phyloP scores from a whole-genome alignment of 805 yeast species.

The Wickerhamiella hasegawae region DNA sequence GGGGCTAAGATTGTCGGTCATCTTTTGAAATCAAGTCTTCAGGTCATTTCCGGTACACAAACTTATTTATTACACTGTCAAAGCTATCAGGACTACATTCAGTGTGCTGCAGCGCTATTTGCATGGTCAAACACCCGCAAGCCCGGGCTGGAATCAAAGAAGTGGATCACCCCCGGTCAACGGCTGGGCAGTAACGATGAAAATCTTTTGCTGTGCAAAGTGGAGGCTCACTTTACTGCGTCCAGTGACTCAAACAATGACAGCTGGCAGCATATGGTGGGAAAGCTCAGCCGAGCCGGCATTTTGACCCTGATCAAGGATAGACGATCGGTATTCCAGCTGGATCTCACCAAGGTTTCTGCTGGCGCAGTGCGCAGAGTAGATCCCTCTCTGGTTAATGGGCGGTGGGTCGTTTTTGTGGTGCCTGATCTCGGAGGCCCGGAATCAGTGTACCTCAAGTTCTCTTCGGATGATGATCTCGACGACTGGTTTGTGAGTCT shows the following conservation, averaged over 20 bases:
- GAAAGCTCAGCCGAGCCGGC: conserved; percentile 11
- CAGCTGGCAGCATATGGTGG: conserved; percentile 11
- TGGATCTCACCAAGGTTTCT: conserved; percentile 8
- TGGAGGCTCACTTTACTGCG: conserved; percentile 11
- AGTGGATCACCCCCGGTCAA: conserved; percentile 11
- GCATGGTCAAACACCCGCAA: conserved; percentile 12
- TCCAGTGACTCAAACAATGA: conserved; percentile 4
- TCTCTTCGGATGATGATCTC: conserved; percentile 15
- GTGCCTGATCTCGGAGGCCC: conserved; percentile 15
- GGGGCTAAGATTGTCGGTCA: conserved; percentile 12
- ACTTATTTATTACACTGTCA: conserved; percentile 5
- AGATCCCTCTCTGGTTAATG: conserved; percentile 11
- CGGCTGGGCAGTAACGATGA: conserved; percentile 3
- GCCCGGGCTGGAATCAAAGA: conserved; percentile 10
- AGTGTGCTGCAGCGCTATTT: conserved; percentile 8
- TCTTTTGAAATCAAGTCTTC: conserved; percentile 8
- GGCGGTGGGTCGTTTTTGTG: conserved; percentile 9
- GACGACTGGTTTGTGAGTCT: conserved; percentile 21
- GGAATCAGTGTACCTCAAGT: conserved; percentile 14
- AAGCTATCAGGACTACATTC: conserved; percentile 1
- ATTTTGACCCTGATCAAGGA: conserved; percentile 7
- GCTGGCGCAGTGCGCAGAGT: conserved; percentile 8
- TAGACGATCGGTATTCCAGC: conserved; percentile 3
- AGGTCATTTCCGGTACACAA: conserved; percentile 5
- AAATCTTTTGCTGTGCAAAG: conserved; percentile 10